Evolutionary conservation across 192 early-diverging fungal species (phyloP), one percentile per base, ranked within the genome.

Genomic region (Umbelopsis sp.): DNA sequence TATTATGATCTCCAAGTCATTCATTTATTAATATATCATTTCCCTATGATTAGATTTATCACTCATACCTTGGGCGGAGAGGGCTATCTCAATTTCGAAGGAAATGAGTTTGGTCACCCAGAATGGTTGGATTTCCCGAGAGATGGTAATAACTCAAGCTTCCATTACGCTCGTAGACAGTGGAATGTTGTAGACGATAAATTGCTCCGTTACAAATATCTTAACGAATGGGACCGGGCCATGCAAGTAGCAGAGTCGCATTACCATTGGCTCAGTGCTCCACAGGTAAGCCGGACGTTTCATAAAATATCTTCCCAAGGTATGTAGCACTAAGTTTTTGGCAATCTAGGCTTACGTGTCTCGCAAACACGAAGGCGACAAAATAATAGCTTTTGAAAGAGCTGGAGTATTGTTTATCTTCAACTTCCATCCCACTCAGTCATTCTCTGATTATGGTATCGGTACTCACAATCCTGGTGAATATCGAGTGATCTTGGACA

Each of bases 71-170:
- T 98, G 13, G 96, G 94, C n/a, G 97, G 97, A 18, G 95, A 97
- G 81, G 96, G 96, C 10, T 99, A 97, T 74, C 81, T 99, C 70
- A 98, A 92, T 55, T 99, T 99, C 71, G 94, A 96, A 77, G 97
- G 97, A 49, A 97, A 98, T 81, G 97, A 98, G 82, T 97, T 98
- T 86, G 97, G 97, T 1, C 97, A 99, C 66, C 97, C 97, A 20
- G 97, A 99, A 81, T 99, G 97, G 97, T 88, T 99, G 35, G 97
- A 99, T 82, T 99, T 99, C 72, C 97, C 97, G 49, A 91, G 97
- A 25, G 94, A 75, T 25, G 97, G 97, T 69, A 99, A 99, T 82
- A 84, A 85, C 27, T 85, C 87, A 21, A 92, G 90, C 49, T 98
- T 94, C 84, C 94, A 95, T 78, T 95, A 98, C 77, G 95, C 96